phyloP scores from a whole-genome alignment of 2,329 filamentous ascomycete species.

The Dactylella cylindrospora region DNA sequence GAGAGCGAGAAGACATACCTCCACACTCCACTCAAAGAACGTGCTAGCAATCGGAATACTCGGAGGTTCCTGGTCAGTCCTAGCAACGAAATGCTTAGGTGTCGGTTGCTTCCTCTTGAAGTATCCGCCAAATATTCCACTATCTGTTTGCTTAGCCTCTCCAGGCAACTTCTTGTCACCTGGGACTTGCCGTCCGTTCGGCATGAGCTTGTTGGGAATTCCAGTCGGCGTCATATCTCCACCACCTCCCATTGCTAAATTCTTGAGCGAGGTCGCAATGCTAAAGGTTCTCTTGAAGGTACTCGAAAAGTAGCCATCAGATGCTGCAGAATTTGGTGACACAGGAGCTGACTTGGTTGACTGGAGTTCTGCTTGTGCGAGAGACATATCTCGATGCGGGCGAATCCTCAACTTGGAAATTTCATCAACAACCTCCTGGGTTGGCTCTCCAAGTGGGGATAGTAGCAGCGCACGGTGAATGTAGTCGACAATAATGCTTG shows the following conservation, averaged over 20 bases:
- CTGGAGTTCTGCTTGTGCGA: conserved; percentile 51
- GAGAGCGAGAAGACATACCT: conserved; percentile 54
- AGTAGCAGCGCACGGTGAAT: conserved; percentile 75
- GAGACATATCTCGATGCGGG: conserved; percentile 38
- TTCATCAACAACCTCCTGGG: conserved; percentile 73
- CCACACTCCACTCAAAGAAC: conserved; percentile 93
- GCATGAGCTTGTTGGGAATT: conserved; percentile 23
- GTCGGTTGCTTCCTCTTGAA: conserved; percentile 66
- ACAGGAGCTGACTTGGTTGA: conserved; percentile 53
- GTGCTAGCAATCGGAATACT: conserved; percentile 74
- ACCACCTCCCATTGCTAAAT: conserved; percentile 56
- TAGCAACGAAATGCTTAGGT: conserved; percentile 71
- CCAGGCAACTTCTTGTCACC: conserved; percentile 48
- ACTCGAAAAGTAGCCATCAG: conserved; percentile 63
- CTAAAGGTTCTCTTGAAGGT: conserved; percentile 66
- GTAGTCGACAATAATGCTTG: conserved; percentile 80
- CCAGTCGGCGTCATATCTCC: conserved; percentile 54
- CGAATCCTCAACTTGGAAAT: conserved; percentile 58
- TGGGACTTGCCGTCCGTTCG: conserved; percentile 30
- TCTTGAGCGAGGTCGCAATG: conserved; percentile 66
- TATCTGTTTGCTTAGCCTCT: conserved; percentile 49
- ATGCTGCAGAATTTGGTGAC: conserved; percentile 56
- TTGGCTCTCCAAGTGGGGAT: conserved; percentile 71
- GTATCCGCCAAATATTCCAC: conserved; percentile 50
- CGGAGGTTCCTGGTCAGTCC: conserved; percentile 62